Conservation (phyloP, 2,329 filamentous ascomycete species). For the Xylaria sp. region DNA sequence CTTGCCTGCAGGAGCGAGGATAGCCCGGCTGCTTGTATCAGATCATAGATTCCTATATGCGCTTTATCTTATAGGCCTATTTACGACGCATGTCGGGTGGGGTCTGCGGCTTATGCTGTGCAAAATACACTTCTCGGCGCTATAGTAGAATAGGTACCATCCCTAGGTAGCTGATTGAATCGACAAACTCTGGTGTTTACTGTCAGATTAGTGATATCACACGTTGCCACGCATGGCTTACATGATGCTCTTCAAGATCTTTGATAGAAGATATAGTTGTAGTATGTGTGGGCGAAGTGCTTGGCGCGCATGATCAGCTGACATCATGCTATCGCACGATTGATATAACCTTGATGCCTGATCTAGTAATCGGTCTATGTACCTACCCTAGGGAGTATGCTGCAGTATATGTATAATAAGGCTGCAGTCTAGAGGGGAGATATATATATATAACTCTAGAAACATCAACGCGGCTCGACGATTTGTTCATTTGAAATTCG, state of each 20-base stretch:
- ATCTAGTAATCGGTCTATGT: not conserved
- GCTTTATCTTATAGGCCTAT: not conserved
- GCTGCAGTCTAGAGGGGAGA: no score
- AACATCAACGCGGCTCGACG: no score
- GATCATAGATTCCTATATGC: not conserved
- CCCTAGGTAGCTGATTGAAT: not conserved
- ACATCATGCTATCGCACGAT: slow-evolving; percentile 16
- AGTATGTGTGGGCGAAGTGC: not conserved
- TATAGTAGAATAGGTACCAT: slow-evolving; percentile 5
- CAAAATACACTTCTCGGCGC: slow-evolving; percentile 4
- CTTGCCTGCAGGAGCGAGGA: not conserved
- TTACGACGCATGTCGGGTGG: no score
- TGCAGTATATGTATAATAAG: no score
- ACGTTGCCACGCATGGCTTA: no score
- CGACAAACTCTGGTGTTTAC: not conserved
- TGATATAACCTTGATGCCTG: not conserved
- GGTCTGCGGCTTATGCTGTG: not conserved
- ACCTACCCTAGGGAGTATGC: no score
- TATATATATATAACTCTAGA: no score
- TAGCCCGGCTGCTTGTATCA: not conserved
- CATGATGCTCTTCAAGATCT: not conserved
- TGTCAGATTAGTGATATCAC: not conserved
- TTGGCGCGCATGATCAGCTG: slow-evolving; percentile 26
- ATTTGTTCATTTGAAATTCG: no score
- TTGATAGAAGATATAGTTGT: not conserved